Conservation (phyloP, 345 rosid genomes). For the Hirschfeldia incana region DNA sequence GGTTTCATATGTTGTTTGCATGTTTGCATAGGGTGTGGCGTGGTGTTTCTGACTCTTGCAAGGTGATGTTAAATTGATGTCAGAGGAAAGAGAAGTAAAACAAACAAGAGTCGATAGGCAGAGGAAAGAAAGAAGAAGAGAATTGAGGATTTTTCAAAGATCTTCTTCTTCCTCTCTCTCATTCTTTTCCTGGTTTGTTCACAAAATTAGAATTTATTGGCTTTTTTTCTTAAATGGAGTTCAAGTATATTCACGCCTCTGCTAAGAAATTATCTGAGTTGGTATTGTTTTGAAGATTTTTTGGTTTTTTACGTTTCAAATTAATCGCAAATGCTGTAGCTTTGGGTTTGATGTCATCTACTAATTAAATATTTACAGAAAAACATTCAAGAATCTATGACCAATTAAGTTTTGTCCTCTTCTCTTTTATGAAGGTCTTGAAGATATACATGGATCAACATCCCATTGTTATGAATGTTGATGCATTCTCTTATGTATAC, state of each 20-base stretch:
- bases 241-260: not conserved
- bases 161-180: conserved; percentile 35
- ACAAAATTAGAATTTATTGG: not conserved
- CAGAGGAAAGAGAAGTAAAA: too few relatives aligned
- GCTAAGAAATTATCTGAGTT: not conserved
- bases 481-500: conserved; percentile 16
- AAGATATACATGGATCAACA: conserved; percentile 36
- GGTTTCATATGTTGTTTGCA: too few relatives aligned
- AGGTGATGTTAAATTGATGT: too few relatives aligned
- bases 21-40: too few relatives aligned
- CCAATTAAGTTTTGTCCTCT: not conserved
- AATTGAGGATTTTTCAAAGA: conserved; percentile 36
- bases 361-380: not conserved
- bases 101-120: not conserved
- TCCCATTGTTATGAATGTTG: conserved; percentile 29
- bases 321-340: not conserved
- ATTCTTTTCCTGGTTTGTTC: conserved; percentile 21
- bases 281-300: not conserved
- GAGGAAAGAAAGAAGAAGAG: conserved; percentile 22
- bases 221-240: not conserved
- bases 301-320: not conserved
- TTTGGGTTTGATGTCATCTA: conserved; percentile 15
- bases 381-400: too few relatives aligned
- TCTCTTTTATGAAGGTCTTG: conserved; percentile 22
- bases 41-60: too few relatives aligned